Base-by-base conservation (phyloP, 2,329 filamentous ascomycete species). In the Calonectria multiphialidica region DNA sequence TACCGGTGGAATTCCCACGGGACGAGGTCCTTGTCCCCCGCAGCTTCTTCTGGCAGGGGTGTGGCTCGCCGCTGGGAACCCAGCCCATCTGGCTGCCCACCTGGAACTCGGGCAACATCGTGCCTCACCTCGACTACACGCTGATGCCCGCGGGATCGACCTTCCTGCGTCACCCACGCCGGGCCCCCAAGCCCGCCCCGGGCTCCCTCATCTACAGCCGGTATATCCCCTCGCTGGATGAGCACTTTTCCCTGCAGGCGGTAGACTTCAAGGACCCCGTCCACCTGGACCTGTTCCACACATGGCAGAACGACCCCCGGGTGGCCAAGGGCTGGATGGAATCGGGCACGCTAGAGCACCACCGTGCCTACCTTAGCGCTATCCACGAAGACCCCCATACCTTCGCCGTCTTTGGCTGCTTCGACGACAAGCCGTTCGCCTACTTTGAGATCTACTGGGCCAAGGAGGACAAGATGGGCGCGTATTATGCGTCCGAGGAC, bases 271-370 rank as follows among this genome's bases (percentile, higher is more conserved):
- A 86, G 59, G 86, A 93, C 79, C 79, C 86, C 0, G 86, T 88
- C 72, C 93, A 95, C 82, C 82, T 95, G 61, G 82, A 86, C 25
- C 86, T 94, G 10, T 95, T 95, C 86, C 91, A 95, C 83, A 87
- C 86, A 47, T 95, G 93, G 93, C 93, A 95, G 83, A 95, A 95
- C 80, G 93, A 95, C 80, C 93, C 93, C 44, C 92, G 93, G 68
- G 93, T 95, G 53, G 92, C 93, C 25, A 88, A 90, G 77, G 93
- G 93, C 5, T 95, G 93, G 93, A 93, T 94, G 78, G 92, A 94
- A 85, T 93, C 92, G 1, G 93, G 93, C 45, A 92, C 92, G 1
- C 83, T 94, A 47, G 93, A 94, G 35, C 88, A 95, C 81, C 93
- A 95, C 82, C 88, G 90, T 66, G 88, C 90, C 74, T 95, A 95